A percentile compares a stretch with the other conserved stretches of the same genome.
Conservation (phyloP, 129 eudicot genomes). For the sunflower (Helianthus annuus) region DNA sequence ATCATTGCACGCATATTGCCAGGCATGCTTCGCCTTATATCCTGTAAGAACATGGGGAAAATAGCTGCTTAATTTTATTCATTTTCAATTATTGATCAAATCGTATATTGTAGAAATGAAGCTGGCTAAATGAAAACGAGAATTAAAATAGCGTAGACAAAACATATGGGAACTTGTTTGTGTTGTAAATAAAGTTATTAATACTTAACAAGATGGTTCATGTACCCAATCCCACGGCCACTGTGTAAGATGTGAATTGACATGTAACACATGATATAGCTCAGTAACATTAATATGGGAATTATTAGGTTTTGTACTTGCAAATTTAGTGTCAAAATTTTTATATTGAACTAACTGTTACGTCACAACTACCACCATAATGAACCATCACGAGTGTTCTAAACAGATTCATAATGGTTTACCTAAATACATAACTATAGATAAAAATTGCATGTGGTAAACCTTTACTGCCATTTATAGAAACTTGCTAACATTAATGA, state of each 20-base stretch:
- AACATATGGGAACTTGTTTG: background rate
- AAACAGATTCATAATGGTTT: slow-evolving; percentile 13
- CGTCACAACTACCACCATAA: slow-evolving; percentile 4
- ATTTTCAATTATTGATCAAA: background rate
- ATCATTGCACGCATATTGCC: slow-evolving; percentile 59
- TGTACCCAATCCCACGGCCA: background rate
- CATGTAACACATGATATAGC: background rate
- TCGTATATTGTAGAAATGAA: background rate
- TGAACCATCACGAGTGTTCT: background rate
- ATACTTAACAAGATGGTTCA: too few species aligned
- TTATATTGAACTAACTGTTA: slow-evolving; percentile 1
- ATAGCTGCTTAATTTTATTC: background rate
- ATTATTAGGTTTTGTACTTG: background rate
- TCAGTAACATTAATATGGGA: background rate
- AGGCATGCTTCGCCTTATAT: slow-evolving; percentile 72
- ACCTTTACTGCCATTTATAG: slow-evolving; percentile 1
- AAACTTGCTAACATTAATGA: background rate
- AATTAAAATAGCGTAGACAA: background rate
- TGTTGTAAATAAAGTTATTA: background rate
- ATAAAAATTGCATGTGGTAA: background rate
- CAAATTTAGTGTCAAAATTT: background rate
- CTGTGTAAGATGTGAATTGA: background rate
- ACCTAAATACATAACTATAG: background rate
- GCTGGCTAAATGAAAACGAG: background rate
- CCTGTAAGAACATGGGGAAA: slow-evolving; percentile 43